These are phyloP conservation scores for Nannochloris sp. DNA, from an alignment of 139 green algal species.

Conservation along the genomic window DNA sequence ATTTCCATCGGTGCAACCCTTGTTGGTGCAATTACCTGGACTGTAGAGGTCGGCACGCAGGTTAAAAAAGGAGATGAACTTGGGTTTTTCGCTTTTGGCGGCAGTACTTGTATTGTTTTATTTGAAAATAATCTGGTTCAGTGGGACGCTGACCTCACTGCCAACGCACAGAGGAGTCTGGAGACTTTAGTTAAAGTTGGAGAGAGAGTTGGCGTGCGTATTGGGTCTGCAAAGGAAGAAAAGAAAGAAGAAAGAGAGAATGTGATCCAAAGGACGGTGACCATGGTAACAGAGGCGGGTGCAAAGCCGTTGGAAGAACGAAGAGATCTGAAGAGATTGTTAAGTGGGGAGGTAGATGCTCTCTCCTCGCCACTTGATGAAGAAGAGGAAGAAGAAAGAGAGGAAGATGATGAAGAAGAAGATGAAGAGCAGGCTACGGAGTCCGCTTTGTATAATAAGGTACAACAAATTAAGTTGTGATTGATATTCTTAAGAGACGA, in stretches of 20 bases:
- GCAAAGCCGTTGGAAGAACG: not conserved
- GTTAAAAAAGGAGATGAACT: constrained; percentile 35
- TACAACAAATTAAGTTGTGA: not conserved
- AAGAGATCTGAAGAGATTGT: not conserved
- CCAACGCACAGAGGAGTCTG: constrained; percentile 23
- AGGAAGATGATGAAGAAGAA: not conserved
- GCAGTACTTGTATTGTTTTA: constrained; percentile 30
- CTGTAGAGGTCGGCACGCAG: constrained; percentile 7
- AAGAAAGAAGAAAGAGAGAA: not conserved
- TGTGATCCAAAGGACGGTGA: not conserved
- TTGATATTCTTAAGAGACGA: not conserved
- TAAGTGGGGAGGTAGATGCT: not conserved
- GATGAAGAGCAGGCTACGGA: not conserved
- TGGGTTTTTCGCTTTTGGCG: constrained; percentile 52
- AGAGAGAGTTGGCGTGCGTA: constrained; percentile 18
- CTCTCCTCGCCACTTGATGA: not conserved
- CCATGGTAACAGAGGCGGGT: not conserved
- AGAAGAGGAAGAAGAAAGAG: not conserved
- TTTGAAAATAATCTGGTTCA: constrained; percentile 17
- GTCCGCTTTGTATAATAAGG: not conserved
- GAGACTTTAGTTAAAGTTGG: constrained; percentile 44
- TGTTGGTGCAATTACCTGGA: constrained; percentile 27
- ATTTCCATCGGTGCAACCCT: constrained; percentile 38
- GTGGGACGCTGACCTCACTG: constrained; percentile 32
- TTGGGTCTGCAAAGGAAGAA: not conserved